These are phyloP conservation scores for Cystofilobasidium ferigula DNA, from an alignment of 768 basidiomycete species.

Conservation along the genomic window DNA sequence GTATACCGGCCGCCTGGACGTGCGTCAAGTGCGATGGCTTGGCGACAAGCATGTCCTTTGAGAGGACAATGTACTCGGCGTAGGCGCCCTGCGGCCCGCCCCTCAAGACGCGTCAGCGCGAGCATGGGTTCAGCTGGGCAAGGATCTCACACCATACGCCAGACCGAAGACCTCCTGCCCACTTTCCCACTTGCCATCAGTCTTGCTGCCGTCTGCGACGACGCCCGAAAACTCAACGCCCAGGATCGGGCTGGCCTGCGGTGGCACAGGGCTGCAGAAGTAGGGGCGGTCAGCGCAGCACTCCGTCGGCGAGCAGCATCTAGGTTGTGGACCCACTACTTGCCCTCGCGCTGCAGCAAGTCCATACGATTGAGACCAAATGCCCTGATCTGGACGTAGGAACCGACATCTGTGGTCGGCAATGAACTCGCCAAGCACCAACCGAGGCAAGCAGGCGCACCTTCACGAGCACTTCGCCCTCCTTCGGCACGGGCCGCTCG, in stretches of 20 bases:
- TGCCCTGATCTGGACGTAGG: slow-evolving; percentile 50
- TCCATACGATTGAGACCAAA: slow-evolving; percentile 88
- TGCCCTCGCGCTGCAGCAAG: slow-evolving; percentile 53
- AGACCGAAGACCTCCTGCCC: slow-evolving; percentile 73
- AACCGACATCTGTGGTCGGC: slow-evolving; percentile 27
- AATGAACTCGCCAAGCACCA: not conserved
- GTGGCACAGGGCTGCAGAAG: slow-evolving; percentile 47
- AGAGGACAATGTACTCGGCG: slow-evolving; percentile 68
- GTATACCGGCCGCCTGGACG: slow-evolving; percentile 75
- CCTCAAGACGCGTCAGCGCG: not conserved
- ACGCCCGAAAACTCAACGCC: slow-evolving; percentile 79
- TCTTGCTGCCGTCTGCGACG: slow-evolving; percentile 49
- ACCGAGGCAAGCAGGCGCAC: slow-evolving; percentile 41
- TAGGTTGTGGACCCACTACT: too few species aligned
- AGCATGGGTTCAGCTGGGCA: not conserved
- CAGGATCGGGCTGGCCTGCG: slow-evolving; percentile 61
- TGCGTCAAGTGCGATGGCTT: slow-evolving; percentile 70
- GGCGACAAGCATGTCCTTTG: slow-evolving; percentile 53
- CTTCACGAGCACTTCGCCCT: slow-evolving; percentile 67
- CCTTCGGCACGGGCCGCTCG: slow-evolving; percentile 49
- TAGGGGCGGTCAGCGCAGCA: too few species aligned
- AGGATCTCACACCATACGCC: slow-evolving; percentile 55
- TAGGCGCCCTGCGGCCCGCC: slow-evolving; percentile 87
- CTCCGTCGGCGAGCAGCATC: too few species aligned
- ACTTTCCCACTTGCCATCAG: slow-evolving; percentile 46